A percentile compares a stretch with the other conserved stretches of the same genome.
Evolutionary conservation across 2,329 filamentous ascomycete species (phyloP).

Genomic region (Rhinocladiella similis): DNA sequence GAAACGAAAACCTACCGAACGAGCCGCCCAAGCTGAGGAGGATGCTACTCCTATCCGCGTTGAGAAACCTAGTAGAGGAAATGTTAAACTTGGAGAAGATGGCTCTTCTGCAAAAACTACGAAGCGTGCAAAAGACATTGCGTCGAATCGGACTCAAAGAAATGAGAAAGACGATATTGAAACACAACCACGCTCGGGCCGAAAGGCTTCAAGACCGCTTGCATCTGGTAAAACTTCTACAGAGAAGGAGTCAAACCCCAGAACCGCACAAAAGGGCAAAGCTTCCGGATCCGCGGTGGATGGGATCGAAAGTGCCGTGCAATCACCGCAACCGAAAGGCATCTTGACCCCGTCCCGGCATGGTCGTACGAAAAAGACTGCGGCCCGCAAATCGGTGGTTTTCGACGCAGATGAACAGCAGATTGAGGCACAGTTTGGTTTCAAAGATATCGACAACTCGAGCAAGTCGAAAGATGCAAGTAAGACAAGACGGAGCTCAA

Average conservation of each 20-base stretch:
- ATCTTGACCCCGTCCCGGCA: constrained; percentile 28
- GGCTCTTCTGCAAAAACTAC: not conserved
- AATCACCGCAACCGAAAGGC: constrained; percentile 27
- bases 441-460: constrained; percentile 29
- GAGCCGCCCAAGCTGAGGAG: not conserved
- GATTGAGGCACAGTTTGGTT: constrained; percentile 29
- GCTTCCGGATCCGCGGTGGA: not conserved
- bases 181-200: constrained; percentile 10
- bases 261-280: not conserved
- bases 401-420: constrained; percentile 26
- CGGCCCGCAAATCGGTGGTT: constrained; percentile 27
- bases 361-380: constrained; percentile 12
- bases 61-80: not conserved
- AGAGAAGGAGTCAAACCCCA: not conserved
- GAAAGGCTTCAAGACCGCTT: constrained; percentile 6
- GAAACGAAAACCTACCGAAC: not conserved
- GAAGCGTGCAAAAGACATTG: not conserved
- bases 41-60: not conserved
- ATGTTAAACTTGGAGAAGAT: not conserved
- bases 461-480: constrained; percentile 11
- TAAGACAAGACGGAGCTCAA: not conserved
- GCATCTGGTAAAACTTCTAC: not conserved
- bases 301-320: not conserved
- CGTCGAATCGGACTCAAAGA: not conserved
- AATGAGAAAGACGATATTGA: not conserved